phyloP scores from a whole-genome alignment of 768 basidiomycete genomes.

The Trametes cingulata region DNA sequence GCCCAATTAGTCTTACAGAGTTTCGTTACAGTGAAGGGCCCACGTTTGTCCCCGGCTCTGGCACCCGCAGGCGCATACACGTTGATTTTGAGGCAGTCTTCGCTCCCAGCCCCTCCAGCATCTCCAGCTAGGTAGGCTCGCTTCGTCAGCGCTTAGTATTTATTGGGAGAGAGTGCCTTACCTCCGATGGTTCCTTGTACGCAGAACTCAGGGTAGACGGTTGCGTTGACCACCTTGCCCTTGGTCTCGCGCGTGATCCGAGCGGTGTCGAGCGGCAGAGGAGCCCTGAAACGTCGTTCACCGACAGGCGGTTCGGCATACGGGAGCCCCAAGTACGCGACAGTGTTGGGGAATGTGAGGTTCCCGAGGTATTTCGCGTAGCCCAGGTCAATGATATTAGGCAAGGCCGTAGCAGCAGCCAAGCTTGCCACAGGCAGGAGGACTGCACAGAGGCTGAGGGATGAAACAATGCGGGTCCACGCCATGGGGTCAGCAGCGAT shows the following conservation, averaged over 20 bases:
- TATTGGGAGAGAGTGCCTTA: no score
- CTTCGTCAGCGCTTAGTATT: no score
- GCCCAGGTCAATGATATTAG: conserved; percentile 49
- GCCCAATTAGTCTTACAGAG: not conserved
- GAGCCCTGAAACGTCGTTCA: conserved; percentile 41
- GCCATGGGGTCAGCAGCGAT: not conserved
- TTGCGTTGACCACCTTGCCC: conserved; percentile 50
- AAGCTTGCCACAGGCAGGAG: not conserved
- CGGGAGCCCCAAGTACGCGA: conserved; percentile 51
- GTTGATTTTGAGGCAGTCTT: conserved; percentile 70
- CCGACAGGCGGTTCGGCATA: conserved; percentile 40
- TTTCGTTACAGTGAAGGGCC: conserved; percentile 19
- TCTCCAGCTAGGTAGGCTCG: conserved; percentile 42
- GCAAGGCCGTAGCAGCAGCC: not conserved
- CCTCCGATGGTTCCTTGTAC: conserved; percentile 57
- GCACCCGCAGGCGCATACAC: conserved; percentile 57
- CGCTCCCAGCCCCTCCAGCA: conserved; percentile 62
- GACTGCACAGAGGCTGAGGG: not conserved
- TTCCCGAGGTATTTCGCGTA: conserved; percentile 62
- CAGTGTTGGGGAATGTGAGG: conserved; percentile 48
- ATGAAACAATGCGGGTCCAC: not conserved
- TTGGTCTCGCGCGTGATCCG: conserved; percentile 39
- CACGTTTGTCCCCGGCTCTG: conserved; percentile 48
- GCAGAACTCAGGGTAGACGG: conserved; percentile 56
- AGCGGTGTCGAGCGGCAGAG: conserved; percentile 50